Base-by-base conservation (phyloP, 2,329 filamentous ascomycete genomes). In the Aureobasidium zeae region DNA sequence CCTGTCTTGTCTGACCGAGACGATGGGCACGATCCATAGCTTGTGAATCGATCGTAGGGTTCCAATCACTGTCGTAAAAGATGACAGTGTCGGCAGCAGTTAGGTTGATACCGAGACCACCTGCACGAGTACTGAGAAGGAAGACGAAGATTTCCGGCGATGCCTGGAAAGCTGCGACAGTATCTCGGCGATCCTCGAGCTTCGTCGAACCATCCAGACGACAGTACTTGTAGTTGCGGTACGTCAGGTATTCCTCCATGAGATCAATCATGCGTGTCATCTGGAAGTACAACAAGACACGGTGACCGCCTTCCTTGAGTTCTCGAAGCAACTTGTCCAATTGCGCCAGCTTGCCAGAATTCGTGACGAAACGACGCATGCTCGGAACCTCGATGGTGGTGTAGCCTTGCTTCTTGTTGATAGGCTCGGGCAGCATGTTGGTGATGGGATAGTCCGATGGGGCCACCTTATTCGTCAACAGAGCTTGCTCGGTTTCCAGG, bases 201-300 rank as follows among this genome's bases (percentile, higher is more conserved):
- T 96, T 98, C 31, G 91, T 98, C 13, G 87, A 94, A 59, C 91
- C 91, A 57, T 98, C 91, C 32, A 98, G 74, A 48, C 91, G 85
- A 57, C 89, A 93, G 67, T 95, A 98, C 65, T 94, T 95, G 79
- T 94, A 96, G 67, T 96, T 95, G 61, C 91, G 86, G 68, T 96
- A 96, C 0, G 91, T 96, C 47, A 98, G 72, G 56, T 96, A 98
- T 65, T 98, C 91, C 63, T 98, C 91, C 85, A 96, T 96, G 48
- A 98, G 71, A 62, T 98, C 89, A 59, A 98, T 96, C 91, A 98
- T 98, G 59, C 86, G 84, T 3, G 91, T 98, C 91, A 98, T 98
- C 71, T 98, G 91, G 84, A 98, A 98, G 73, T 98, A 98, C 15
- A 98, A 71, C 43, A 98, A 72, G 16, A 98, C 91, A 57, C 91